Conservation (phyloP, 1,284 basidiomycete species). For the Ustilago curta region DNA sequence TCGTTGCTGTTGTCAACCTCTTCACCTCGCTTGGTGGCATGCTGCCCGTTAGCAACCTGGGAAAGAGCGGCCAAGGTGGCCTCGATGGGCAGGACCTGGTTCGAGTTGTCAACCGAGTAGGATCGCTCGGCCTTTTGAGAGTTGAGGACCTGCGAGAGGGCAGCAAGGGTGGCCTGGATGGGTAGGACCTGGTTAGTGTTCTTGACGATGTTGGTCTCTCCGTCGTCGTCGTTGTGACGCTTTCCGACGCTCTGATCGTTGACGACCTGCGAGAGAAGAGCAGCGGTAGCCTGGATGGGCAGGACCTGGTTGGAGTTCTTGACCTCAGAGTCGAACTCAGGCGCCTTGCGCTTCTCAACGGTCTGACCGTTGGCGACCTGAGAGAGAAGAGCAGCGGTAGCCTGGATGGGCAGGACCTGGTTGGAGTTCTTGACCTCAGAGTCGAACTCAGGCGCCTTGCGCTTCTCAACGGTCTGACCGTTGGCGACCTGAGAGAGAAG, state of each 20-base stretch:
- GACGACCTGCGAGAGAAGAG: constrained; percentile 10
- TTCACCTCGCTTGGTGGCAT: constrained; percentile 24
- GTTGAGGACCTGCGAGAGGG: constrained; percentile 43
- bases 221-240: too few relatives aligned
- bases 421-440: constrained; percentile 5
- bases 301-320: constrained; percentile 17
- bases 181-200: constrained; percentile 31
- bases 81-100: constrained; percentile 38
- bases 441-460: constrained; percentile 14
- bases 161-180: constrained; percentile 44
- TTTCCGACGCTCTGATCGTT: constrained; percentile 13
- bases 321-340: constrained; percentile 5
- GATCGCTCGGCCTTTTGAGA: constrained; percentile 27
- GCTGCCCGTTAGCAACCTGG: constrained; percentile 31
- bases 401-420: constrained; percentile 30
- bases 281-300: constrained; percentile 27
- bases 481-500: constrained; percentile 24
- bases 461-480: too few relatives aligned
- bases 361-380: constrained; percentile 13
- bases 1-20: constrained; percentile 33
- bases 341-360: constrained; percentile 12
- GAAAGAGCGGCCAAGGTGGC: constrained; percentile 46
- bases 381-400: constrained; percentile 17
- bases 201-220: constrained; percentile 11
- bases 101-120: constrained; percentile 32